A percentile compares a stretch with the other conserved stretches of the same genome.
These are phyloP conservation scores for Komagataella pastoris DNA, from an alignment of 805 yeast genomes.

Conservation along the genomic window DNA sequence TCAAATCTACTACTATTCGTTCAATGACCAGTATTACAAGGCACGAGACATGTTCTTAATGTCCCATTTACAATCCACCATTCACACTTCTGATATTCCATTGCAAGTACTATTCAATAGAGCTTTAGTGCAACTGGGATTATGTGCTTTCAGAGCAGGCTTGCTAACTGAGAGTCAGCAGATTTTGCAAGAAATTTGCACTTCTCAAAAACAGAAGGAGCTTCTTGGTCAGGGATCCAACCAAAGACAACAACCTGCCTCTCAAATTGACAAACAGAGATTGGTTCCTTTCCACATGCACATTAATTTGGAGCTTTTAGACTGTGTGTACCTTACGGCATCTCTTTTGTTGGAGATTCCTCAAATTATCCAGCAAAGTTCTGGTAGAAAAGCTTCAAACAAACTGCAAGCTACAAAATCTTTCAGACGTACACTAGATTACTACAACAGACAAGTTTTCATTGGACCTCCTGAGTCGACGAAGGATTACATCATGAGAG, in stretches of 20 bases:
- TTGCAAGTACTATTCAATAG: conserved; percentile 91
- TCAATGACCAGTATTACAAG: conserved; percentile 67
- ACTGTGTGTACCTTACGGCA: conserved; percentile 84
- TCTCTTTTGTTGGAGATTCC: conserved; percentile 90
- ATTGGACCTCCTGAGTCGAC: conserved; percentile 97
- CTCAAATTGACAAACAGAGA: conserved; percentile 24
- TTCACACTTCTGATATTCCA: conserved; percentile 73
- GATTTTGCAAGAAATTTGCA: conserved; percentile 75
- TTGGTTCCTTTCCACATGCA: conserved; percentile 97
- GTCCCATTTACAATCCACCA: conserved; percentile 75
- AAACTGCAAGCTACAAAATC: conserved; percentile 49
- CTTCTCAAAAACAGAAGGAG: conserved; percentile 79
- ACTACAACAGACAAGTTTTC: conserved; percentile 87
- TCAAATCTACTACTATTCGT: conserved; percentile 84
- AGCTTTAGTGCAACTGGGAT: conserved; percentile 89
- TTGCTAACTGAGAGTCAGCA: conserved; percentile 78
- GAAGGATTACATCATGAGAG: conserved; percentile 84
- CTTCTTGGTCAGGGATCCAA: conserved; percentile 85
- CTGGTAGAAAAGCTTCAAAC: conserved; percentile 38
- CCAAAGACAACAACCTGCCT: conserved; percentile 36
- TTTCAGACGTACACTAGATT: conserved; percentile 82
- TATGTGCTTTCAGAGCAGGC: conserved; percentile 89
- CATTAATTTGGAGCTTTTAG: conserved; percentile 88
- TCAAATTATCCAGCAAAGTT: conserved; percentile 61
- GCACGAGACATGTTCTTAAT: conserved; percentile 83